Base-by-base conservation (phyloP, 83 land plant genomes). In the Picea abies region DNA sequence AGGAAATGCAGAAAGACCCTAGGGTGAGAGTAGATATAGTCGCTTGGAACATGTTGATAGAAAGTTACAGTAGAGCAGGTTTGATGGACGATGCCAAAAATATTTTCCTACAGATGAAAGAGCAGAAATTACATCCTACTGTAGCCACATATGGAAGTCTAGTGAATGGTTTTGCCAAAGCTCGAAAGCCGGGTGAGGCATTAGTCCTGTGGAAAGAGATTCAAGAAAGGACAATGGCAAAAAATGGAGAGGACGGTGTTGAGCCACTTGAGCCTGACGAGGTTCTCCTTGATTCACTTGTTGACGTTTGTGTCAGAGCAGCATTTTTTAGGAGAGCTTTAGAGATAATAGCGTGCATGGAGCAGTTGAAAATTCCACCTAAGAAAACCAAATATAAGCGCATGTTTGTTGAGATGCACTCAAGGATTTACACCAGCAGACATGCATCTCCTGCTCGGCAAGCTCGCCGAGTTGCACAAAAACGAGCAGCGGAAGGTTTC, bases 261-360 rank as follows among this genome's bases (percentile, higher is more conserved):
- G 89, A 90, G 11, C 90, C 88, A 8, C 61, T 96, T 14, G 86
- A 80, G 77, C 99, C 97, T 6, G 99, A 97, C 82, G 94, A 86
- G 84, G 92, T 88, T 64, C 85, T 97, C n/a, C 88, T 96, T 29
- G 95, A 92, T 79, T 86, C 94, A 22, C 69, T 97, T 77, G 96
- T 95, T n/a, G 99, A 95, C 76, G 83, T 92, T 6, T 97, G 91
- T 56, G 97, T 97, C 60, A 87, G 96, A 66, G 95, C 95, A 8
- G 97, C 97, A 11, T 93, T 93, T 84, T 97, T 97, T 78, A 89
- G 80, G 84, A 92, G 87, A 81, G 97, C 99, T 15, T 81, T 97
- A 84, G 96, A 96, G 84, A 90, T 97, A 70, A 93, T 97, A 66
- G 98, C 96, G 25, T 96, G 99, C 82, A 97, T 97, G 98, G 99